A percentile compares a stretch with the other conserved stretches of the same genome.
Evolutionary conservation across 2,329 filamentous ascomycete genomes (phyloP).

Genomic region (Ampelomyces quisqualis): DNA sequence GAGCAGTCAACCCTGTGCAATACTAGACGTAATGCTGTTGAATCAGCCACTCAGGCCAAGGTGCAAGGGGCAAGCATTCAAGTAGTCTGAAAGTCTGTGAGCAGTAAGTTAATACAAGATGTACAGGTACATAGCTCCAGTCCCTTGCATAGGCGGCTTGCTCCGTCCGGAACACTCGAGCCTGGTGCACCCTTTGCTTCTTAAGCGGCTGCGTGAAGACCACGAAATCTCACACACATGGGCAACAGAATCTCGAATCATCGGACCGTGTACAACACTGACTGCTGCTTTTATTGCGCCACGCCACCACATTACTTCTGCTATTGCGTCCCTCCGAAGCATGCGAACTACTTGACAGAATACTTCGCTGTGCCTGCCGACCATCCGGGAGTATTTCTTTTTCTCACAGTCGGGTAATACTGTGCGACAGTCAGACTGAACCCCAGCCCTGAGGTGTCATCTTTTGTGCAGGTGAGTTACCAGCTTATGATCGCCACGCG

Average conservation of each 20-base stretch:
- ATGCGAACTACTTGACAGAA: slow-evolving; percentile 6
- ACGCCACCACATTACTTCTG: not conserved
- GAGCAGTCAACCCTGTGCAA: not conserved
- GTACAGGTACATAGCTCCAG: slow-evolving; percentile 8
- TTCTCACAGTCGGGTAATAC: not conserved
- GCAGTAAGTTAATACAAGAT: not conserved
- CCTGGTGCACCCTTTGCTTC: not conserved
- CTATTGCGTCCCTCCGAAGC: not conserved
- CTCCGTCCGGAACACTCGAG: slow-evolving; percentile 1
- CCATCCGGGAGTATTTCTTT: not conserved
- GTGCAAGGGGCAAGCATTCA: not conserved
- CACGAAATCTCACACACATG: too few species aligned
- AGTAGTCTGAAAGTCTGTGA: slow-evolving; percentile 1
- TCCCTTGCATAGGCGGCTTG: slow-evolving; percentile 3
- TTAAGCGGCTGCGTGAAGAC: not conserved
- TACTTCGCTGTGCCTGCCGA: not conserved
- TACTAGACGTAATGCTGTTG: slow-evolving; percentile 2
- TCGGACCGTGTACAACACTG: slow-evolving; percentile 1
- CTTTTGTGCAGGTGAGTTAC: not conserved
- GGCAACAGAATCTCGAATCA: too few species aligned
- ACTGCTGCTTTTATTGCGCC: not conserved
- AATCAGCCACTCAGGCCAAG: not conserved
- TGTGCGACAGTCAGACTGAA: too few species aligned
- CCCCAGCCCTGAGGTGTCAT: not conserved
- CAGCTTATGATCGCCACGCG: not conserved